Base-by-base conservation (phyloP, 1,284 basidiomycete genomes). In the Earliella scabrosa region DNA sequence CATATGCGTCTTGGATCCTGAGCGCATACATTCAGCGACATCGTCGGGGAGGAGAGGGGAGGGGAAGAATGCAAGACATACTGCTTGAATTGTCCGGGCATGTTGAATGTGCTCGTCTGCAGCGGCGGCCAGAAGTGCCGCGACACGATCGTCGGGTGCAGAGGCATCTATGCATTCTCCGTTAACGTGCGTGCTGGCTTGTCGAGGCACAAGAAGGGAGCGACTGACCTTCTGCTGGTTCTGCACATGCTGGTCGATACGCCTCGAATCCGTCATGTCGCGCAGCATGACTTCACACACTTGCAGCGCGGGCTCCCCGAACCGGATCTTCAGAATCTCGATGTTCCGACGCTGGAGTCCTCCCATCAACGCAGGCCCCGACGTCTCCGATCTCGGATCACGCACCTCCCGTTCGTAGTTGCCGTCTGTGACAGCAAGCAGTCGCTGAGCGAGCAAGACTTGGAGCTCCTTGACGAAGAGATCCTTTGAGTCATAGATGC, bases 271-370 rank as follows among this genome's bases (percentile, higher is more conserved):
- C 6, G 92, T 89, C 85, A 98, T 91, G 71, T 98, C 95, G 67
- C 88, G 91, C 67, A 98, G 75, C 95, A 98, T 98, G 56, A 98
- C 94, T 69, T 98, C 95, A 77, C 95, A 97, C 1, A 94, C 90
- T 69, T 95, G 93, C 58, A 98, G 72, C 0, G 93, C 88, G 1
- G 87, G 82, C 68, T 98, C 95, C 20, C 95, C 95, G 65, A 98
- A 98, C 4, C 95, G 87, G 50, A 95, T 83, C 77, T 97, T 98
- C 58, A 98, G 75, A 48, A 96, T 91, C 71, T 97, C 95, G 55
- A 97, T 87, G 64, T 93, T 97, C 26, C 91, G 84, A 24, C 95
- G 85, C 93, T 97, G 61, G 7, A 35, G 8, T 41, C 27, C 41
- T 40, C 49, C 26, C 23, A 16, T 45, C 52, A 49, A 8, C 41